Base-by-base conservation (phyloP, 352 stramenopile genomes). In the Phytophthora aleatoria region DNA sequence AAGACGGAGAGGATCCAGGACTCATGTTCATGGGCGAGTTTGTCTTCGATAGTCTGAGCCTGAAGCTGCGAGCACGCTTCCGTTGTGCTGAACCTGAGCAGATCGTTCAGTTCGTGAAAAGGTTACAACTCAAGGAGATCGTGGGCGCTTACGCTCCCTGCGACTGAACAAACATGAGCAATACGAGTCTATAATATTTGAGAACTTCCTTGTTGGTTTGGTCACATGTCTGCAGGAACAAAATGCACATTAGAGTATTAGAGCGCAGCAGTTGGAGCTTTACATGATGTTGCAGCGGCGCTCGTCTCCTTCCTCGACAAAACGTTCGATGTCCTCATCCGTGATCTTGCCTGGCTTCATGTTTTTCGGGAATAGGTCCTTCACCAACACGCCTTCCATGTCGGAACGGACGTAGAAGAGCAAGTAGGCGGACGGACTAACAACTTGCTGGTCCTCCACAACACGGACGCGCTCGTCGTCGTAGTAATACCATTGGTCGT, bases 321-420 rank as follows among this genome's bases (percentile, higher is more conserved):
- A 92, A 13, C 85, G 85, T 61, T 96, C 83, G 36, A 96, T 96
- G 59, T 96, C 88, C 69, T 95, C 86, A 38, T 96, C 88, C 4
- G 88, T 96, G 67, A 96, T 95, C 57, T 87, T 87, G 48, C 85
- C 85, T 47, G 78, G 74, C 50, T 91, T 90, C 65, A 89, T 91
- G 66, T 94, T 96, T 38, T 83, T 83, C 15, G 87, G 87, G 57
- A 92, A 97, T 49, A 97, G 61, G 48, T 92, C 87, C 60, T 92
- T 90, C 10, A 96, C 85, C 10, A 89, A 63, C 28, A 87, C 74
- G 50, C 74, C 76, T 56, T 94, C 85, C 78, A 97, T 94, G 66
- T 97, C 91, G 5, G 89, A 94, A 35, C 90, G 83, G 36, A 97
- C 62, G 67, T 97, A 98, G 62, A 98, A 98, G 7, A 98, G 79